phyloP scores from a whole-genome alignment of 2,329 filamentous ascomycete genomes.

The Colletotrichum somersetense region DNA sequence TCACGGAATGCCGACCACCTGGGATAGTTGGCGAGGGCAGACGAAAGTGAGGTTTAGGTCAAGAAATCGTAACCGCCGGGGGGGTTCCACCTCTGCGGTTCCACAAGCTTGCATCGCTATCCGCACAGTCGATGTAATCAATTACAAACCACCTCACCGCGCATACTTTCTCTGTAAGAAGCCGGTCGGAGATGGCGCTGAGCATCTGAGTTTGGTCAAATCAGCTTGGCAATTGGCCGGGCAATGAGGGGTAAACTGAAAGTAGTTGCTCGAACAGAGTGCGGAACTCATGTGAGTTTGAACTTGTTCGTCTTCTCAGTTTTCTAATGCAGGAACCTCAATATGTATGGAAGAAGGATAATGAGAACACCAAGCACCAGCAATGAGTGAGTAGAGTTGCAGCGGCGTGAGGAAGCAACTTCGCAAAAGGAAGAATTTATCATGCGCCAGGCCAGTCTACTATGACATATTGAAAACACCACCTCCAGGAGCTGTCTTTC shows the following conservation, averaged over 20 bases:
- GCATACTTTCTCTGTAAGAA: not conserved
- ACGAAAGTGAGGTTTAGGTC: conserved; percentile 5
- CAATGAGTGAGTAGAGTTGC: not conserved
- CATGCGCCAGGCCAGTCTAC: conserved; percentile 20
- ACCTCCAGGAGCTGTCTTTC: not conserved
- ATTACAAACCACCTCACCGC: not conserved
- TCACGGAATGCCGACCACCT: not conserved
- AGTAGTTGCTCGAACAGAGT: not conserved
- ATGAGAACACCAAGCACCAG: not conserved
- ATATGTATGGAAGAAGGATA: conserved; percentile 17
- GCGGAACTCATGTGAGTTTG: not conserved
- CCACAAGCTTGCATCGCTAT: not conserved
- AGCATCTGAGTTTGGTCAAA: not conserved
- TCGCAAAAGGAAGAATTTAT: not conserved
- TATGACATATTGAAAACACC: conserved; percentile 20
- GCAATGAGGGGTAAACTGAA: not conserved
- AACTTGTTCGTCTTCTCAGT: not conserved
- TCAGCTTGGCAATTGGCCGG: not conserved
- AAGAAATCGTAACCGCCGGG: conserved; percentile 1
- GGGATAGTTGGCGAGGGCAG: not conserved
- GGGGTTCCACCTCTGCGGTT: conserved; percentile 3
- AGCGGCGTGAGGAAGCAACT: not conserved
- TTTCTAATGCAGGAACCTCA: not conserved
- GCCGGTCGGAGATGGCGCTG: not conserved
- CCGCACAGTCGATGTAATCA: not conserved